Evolutionary conservation across 768 basidiomycete genomes (phyloP), one percentile per base, ranked within the genome.

Genomic region (Hypholoma sublateritium): DNA sequence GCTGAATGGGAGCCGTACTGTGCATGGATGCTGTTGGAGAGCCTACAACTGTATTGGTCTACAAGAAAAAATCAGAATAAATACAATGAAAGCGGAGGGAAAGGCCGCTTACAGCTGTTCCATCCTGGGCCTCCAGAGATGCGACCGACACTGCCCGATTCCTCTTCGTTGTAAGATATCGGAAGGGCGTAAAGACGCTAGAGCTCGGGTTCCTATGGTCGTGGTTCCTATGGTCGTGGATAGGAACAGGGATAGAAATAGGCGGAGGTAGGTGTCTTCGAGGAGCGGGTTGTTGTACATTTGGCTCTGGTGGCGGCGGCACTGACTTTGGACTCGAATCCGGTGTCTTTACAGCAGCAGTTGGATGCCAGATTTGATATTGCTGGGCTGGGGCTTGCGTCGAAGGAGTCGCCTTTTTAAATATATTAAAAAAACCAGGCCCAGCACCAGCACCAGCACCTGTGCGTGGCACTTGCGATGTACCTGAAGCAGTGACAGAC

Each of bases 111-210:
- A 92, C 91, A 48, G 87, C 86, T 53, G 89, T 90, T 36, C 91
- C 91, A 64, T 91, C 84, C 62, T 85, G 80, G 22, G 89, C 91
- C 67, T 93, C 91, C 32, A 89, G 75, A 41, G 91, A 93, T 34
- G 85, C 85, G 36, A 82, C 79, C 14, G 91, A 92, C 41, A 92
- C 75, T 6, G 87, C 85, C 32, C 86, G 82, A 67, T 86, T 78
- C 63, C 82, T 77, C 65, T 81, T 85, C 32, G 71, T 76, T 21
- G 73, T 74, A 60, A 89, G 61, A 63, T 89, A 79, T 43, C 83
- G 82, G 70, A 89, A 88, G 0, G 88, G 82, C 16, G 80, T 80
- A 62, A 86, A 85, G 19, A 83, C 75, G 52, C 77, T 81, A 32
- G 79, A 70, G 17, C 71, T 73, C 9, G 74, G 65, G 56, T 75